Evolutionary conservation across 2,329 filamentous ascomycete species (phyloP), one percentile per base, ranked within the genome.

Genomic region (Drechmeria coniospora): DNA sequence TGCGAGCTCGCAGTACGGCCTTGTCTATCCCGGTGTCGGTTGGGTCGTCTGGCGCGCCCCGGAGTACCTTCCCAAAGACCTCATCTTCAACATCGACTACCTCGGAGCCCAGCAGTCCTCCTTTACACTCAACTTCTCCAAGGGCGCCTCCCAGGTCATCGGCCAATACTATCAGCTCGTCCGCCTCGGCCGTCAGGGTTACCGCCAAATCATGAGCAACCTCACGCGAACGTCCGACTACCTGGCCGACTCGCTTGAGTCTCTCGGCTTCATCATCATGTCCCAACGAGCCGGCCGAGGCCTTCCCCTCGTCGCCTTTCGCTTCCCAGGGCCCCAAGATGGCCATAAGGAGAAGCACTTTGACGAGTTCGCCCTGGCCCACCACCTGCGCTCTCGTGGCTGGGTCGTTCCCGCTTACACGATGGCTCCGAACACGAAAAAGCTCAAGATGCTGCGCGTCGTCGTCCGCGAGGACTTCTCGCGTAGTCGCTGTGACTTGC

Each of bases 81-180:
- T 94, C 14, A 83, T 95, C 44, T 95, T 95, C 71, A 94, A 93
- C 66, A 94, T 95, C 68, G 94, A 94, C 67, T 95, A 95, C 58
- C 77, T 94, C 5, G 87, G 87, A 27, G 86, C 87, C 8, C 83
- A 94, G 48, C 87, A 95, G 52, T 79, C 84, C 2, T 93, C 83
- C 3, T 94, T 94, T 59, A 94, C 87, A 0, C 73, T 95, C 33
- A 95, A 95, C 65, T 95, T 95, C 63, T 92, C 81, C 48, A 92
- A 93, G 53, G 86, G 86, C 32, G 87, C 87, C 9, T 83, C 79
- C 5, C 86, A 94, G 49, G 81, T 94, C 46, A 92, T 95, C 36
- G 87, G 82, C 16, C 87, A 95, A 57, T 95, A 94, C 61, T 94
- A 95, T 61, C 86, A 94, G 58, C 68, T 95, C 47, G 93, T 94